Conservation (phyloP, 2,329 filamentous ascomycete species). For the Botrytis paeoniae region DNA sequence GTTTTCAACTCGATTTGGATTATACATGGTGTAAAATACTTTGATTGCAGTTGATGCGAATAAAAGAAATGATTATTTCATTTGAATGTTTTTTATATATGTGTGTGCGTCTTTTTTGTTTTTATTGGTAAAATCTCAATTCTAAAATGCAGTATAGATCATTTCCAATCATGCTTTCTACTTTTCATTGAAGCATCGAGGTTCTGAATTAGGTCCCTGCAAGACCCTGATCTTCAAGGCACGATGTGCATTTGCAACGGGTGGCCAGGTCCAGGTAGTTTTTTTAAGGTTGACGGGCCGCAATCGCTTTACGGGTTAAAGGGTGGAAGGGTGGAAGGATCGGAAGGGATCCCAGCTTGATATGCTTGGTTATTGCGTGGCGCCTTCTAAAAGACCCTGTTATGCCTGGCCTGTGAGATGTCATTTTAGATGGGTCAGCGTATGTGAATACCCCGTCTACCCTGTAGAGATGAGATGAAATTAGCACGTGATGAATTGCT, state of each 20-base stretch:
- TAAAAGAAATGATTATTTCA: background rate
- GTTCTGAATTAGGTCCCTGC: background rate
- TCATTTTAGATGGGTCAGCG: background rate
- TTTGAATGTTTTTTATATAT: background rate
- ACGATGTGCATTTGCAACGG: background rate
- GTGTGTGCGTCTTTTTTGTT: background rate
- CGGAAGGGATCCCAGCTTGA: background rate
- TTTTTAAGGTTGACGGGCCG: background rate
- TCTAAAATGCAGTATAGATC: background rate
- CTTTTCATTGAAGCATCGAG: background rate
- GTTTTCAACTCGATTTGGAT: background rate
- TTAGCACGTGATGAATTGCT: background rate
- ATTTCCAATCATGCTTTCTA: background rate
- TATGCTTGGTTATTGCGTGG: background rate
- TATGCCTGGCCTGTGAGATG: background rate
- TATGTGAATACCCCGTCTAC: background rate
- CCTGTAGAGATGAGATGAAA: background rate
- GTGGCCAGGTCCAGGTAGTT: background rate
- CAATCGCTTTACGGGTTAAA: background rate
- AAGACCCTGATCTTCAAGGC: constrained; percentile 9
- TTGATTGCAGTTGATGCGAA: background rate
- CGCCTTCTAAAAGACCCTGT: background rate
- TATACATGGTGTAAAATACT: background rate
- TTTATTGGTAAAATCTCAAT: background rate
- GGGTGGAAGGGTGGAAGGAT: background rate